phyloP scores from a whole-genome alignment of 2,329 filamentous ascomycete species.

The Alternaria sp. region DNA sequence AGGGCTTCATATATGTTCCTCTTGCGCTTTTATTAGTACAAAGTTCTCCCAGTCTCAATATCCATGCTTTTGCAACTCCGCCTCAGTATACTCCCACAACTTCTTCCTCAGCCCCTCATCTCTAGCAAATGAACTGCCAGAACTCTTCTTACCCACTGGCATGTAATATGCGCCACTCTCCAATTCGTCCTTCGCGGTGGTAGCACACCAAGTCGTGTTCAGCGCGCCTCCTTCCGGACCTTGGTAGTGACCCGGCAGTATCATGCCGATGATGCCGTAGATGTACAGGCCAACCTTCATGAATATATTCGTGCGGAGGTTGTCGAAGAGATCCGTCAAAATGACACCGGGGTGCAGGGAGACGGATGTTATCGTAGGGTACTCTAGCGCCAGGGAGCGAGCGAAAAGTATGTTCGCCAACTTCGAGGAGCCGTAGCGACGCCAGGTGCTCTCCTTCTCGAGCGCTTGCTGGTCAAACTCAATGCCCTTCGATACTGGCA shows the following conservation, averaged over 20 bases:
- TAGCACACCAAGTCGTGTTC: slow-evolving; percentile 54
- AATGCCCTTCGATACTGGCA: slow-evolving; percentile 39
- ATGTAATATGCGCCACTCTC: slow-evolving; percentile 53
- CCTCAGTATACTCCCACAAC: slow-evolving; percentile 49
- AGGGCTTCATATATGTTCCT: background rate
- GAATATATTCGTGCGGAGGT: slow-evolving; percentile 30
- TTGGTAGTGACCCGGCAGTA: slow-evolving; percentile 41
- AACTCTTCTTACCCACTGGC: slow-evolving; percentile 37
- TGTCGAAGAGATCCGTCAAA: slow-evolving; percentile 51
- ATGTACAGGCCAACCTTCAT: slow-evolving; percentile 34
- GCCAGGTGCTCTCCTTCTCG: slow-evolving; percentile 35
- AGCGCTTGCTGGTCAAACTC: slow-evolving; percentile 46
- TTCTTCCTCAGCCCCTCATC: slow-evolving; percentile 45
- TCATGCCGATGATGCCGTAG: slow-evolving; percentile 25
- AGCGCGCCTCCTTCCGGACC: slow-evolving; percentile 44
- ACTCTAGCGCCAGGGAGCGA: slow-evolving; percentile 50
- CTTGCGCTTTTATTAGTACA: background rate
- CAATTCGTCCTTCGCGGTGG: slow-evolving; percentile 41
- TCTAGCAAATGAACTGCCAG: slow-evolving; percentile 31
- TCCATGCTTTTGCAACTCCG: slow-evolving; percentile 41
- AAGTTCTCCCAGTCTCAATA: slow-evolving; percentile 19
- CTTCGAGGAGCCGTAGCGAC: slow-evolving; percentile 58
- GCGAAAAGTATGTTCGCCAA: slow-evolving; percentile 59
- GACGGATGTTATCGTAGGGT: slow-evolving; percentile 54
- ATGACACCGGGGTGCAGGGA: slow-evolving; percentile 59